Percentiles rank a stretch among this genome's conserved stretches.
These are phyloP conservation scores for Plectosphaerella plurivora DNA, from an alignment of 2,329 filamentous ascomycete genomes.

Conservation along the genomic window DNA sequence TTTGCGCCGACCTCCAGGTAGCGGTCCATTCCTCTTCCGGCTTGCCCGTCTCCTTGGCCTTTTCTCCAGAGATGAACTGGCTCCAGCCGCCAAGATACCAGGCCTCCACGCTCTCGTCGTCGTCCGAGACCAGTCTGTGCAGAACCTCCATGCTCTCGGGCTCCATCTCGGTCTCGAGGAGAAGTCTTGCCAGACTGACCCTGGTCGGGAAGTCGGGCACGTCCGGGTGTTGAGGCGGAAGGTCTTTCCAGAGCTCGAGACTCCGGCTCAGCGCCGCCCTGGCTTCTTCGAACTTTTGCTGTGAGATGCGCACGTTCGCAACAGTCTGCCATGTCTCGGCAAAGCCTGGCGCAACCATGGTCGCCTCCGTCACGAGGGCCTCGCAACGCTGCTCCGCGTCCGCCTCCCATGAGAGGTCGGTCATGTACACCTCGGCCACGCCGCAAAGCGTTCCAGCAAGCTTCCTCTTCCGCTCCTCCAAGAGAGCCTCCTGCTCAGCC, in stretches of 20 bases:
- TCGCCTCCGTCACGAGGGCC: slow-evolving; percentile 81
- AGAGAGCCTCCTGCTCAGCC: slow-evolving; percentile 31
- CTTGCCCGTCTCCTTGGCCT: slow-evolving; percentile 16
- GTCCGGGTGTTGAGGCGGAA: slow-evolving; percentile 64
- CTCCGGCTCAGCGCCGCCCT: slow-evolving; percentile 73
- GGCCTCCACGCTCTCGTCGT: slow-evolving; percentile 90
- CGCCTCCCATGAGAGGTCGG: slow-evolving; percentile 87
- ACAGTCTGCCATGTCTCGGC: slow-evolving; percentile 94
- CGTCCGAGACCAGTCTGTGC: slow-evolving; percentile 78
- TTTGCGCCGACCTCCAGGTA: slow-evolving; percentile 68
- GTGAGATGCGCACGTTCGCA: slow-evolving; percentile 89
- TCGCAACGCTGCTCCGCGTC: slow-evolving; percentile 90
- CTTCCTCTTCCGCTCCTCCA: slow-evolving; percentile 71
- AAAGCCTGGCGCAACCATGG: slow-evolving; percentile 74
- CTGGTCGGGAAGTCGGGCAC: slow-evolving; percentile 84
- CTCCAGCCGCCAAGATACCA: slow-evolving; percentile 98
- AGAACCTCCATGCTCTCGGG: slow-evolving; percentile 80
- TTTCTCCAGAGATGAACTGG: slow-evolving; percentile 69
- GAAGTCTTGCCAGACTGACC: slow-evolving; percentile 75
- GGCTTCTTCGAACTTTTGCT: slow-evolving; percentile 74
- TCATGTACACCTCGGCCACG: slow-evolving; percentile 98
- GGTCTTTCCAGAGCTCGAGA: slow-evolving; percentile 75
- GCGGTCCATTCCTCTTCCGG: slow-evolving; percentile 50
- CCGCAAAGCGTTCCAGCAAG: slow-evolving; percentile 90
- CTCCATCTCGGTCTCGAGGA: slow-evolving; percentile 89